Evolutionary conservation across 208 protist genomes (phyloP).

Genomic region (Leishmania tropica): DNA sequence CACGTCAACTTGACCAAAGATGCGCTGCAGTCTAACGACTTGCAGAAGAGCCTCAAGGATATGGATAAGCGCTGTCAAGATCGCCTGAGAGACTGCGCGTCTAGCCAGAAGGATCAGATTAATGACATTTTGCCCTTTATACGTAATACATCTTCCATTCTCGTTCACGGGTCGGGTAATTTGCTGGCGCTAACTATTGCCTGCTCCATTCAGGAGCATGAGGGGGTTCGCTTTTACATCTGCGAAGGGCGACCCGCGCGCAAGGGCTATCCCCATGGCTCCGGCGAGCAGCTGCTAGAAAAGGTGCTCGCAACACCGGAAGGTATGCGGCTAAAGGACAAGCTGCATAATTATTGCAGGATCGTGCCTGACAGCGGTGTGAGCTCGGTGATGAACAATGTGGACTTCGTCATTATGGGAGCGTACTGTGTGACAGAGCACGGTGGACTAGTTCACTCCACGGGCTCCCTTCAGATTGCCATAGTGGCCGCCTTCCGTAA

Average conservation of each 20-base stretch:
- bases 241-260: slow-evolving; percentile 72
- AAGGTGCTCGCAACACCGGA: slow-evolving; percentile 62
- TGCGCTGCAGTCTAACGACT: slow-evolving; percentile 46
- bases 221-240: slow-evolving; percentile 88
- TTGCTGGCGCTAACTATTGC: slow-evolving; percentile 80
- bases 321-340: slow-evolving; percentile 59
- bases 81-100: slow-evolving; percentile 61
- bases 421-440: slow-evolving; percentile 99
- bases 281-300: slow-evolving; percentile 53
- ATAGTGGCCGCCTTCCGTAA: slow-evolving; percentile 95
- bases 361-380: slow-evolving; percentile 92
- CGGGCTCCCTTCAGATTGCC: slow-evolving; percentile 97
- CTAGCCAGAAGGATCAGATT: slow-evolving; percentile 80
- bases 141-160: slow-evolving; percentile 68
- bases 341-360: slow-evolving; percentile 64
- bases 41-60: slow-evolving; percentile 55
- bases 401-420: slow-evolving; percentile 97
- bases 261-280: slow-evolving; percentile 53
- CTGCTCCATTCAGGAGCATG: slow-evolving; percentile 74
- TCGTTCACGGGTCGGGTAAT: slow-evolving; percentile 83
- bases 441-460: slow-evolving; percentile 98
- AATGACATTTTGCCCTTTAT: slow-evolving; percentile 90
- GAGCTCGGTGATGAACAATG: slow-evolving; percentile 81
- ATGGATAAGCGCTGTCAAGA: slow-evolving; percentile 72
- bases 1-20: slow-evolving; percentile 68